These are phyloP conservation scores for Penicillium simplicissimum DNA, from an alignment of 495 filamentous ascomycete species.

Conservation along the genomic window DNA sequence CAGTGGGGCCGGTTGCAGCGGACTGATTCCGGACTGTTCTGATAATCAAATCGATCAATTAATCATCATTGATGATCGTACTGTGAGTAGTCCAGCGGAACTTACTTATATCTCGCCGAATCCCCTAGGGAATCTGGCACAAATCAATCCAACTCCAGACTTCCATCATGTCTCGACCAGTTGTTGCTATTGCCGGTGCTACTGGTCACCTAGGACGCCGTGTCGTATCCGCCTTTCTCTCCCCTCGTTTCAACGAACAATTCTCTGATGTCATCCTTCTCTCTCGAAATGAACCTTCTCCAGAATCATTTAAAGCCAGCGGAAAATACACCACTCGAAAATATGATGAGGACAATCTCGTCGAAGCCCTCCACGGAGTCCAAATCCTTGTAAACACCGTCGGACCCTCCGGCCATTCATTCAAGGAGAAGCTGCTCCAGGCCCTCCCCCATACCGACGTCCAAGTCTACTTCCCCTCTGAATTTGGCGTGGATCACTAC, in stretches of 20 bases:
- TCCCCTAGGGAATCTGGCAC: too few relatives aligned
- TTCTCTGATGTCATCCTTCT: conserved; percentile 1
- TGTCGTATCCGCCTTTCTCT: conserved; percentile 28
- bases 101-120: background rate
- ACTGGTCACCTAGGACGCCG: conserved; percentile 30
- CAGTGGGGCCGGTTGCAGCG: background rate
- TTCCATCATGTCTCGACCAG: conserved; percentile 8
- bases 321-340: background rate
- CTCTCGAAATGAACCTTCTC: background rate
- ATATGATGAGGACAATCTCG: background rate
- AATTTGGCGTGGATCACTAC: conserved; percentile 34
- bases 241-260: background rate
- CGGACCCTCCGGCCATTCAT: background rate
- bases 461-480: conserved; percentile 21
- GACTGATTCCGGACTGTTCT: conserved; percentile 3
- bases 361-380: background rate
- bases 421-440: background rate
- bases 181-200: conserved; percentile 32
- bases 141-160: too few relatives aligned
- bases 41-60: background rate
- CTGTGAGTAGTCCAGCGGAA: background rate
- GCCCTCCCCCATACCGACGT: background rate
- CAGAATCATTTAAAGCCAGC: background rate
- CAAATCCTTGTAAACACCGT: background rate
- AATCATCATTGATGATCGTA: background rate